Evolutionary conservation across 768 basidiomycete species (phyloP).

Genomic region (Tylopilus felleus): DNA sequence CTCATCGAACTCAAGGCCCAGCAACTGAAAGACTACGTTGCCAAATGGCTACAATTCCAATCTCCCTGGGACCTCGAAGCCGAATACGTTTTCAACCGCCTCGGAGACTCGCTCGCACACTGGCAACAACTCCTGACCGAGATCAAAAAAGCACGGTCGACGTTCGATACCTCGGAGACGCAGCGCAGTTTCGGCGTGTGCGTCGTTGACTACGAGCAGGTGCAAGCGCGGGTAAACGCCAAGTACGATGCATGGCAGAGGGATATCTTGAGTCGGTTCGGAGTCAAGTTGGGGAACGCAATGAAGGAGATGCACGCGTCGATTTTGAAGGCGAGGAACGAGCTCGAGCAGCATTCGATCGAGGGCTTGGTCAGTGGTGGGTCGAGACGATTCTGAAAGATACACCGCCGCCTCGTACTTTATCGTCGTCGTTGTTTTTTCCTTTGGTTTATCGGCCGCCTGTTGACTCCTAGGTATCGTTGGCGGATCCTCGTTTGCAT

Average conservation of each 20-base stretch:
- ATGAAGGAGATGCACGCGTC: slow-evolving; percentile 98
- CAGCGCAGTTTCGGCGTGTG: slow-evolving; percentile 90
- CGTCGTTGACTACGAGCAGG: slow-evolving; percentile 96
- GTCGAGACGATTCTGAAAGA: slow-evolving; percentile 45
- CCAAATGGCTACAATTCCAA: slow-evolving; percentile 98
- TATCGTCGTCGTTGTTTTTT: too few species aligned
- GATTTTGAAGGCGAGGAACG: slow-evolving; percentile 90
- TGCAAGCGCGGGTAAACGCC: slow-evolving; percentile 94
- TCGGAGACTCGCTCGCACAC: slow-evolving; percentile 88
- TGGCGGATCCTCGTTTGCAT: background rate
- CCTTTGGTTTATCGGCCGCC: too few species aligned
- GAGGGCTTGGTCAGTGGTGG: slow-evolving; percentile 73
- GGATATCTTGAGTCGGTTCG: slow-evolving; percentile 90
- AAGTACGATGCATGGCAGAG: slow-evolving; percentile 99
- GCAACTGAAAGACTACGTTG: slow-evolving; percentile 86
- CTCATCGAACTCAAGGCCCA: slow-evolving; percentile 88
- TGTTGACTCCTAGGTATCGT: background rate
- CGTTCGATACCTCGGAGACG: slow-evolving; percentile 96
- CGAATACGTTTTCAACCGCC: slow-evolving; percentile 92
- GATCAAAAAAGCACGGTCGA: slow-evolving; percentile 94
- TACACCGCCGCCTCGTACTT: too few species aligned
- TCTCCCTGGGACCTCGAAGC: slow-evolving; percentile 98
- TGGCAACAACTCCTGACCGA: slow-evolving; percentile 97
- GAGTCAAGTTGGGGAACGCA: slow-evolving; percentile 85
- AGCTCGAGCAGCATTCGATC: slow-evolving; percentile 94